Base-by-base conservation (phyloP, 306 rosid genomes). In the Sphenostylis stenocarpa region DNA sequence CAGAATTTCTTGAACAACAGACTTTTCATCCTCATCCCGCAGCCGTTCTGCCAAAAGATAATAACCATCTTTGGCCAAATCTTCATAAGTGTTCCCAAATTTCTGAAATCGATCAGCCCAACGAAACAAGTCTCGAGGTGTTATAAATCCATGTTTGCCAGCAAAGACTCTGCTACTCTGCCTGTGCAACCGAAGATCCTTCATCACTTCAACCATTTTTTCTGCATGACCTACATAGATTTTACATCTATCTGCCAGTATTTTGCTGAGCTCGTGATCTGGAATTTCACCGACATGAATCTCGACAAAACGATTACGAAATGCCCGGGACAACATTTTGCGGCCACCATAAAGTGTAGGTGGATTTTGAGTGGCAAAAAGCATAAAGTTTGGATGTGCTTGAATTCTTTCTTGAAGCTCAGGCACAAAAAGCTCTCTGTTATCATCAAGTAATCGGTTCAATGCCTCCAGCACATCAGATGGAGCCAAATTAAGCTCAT, bases 401-500 rank as follows among this genome's bases (percentile, higher is more conserved):
- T 43, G 60, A 76, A 92, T 72, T 19, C 91, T 90, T 70, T 83
- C 85, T 86, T 90, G 90, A 68, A 90, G 85, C 78, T 95, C 98
- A 72, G 98, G 98, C 63, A 92, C 92, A 82, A 85, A 92, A 83
- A 95, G 93, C 84, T 95, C 98, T 67, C 98, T 90, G 74, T 95
- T 95, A 77, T 95, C 98, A 72, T 95, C 98, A 55, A 95, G 87
- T 57, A 95, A 86, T 70, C 98, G 87, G 61, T 95, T 95, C 88
- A 95, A 85, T 33, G 98, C 97, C 84, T 95, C 98, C 80, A 95
- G 80, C 77, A 95, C 98, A 88, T 95, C 98, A 65, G 98, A 92
- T 12, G 98, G 98, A 49, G 97, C 98, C 93, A 95, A 79, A 85
- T 95, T 95, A 73, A 95, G 96, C 89, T 95, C 98, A 79, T 95